Conservation (phyloP, 2,329 filamentous ascomycete species). For the Aspergillus vadensis region DNA sequence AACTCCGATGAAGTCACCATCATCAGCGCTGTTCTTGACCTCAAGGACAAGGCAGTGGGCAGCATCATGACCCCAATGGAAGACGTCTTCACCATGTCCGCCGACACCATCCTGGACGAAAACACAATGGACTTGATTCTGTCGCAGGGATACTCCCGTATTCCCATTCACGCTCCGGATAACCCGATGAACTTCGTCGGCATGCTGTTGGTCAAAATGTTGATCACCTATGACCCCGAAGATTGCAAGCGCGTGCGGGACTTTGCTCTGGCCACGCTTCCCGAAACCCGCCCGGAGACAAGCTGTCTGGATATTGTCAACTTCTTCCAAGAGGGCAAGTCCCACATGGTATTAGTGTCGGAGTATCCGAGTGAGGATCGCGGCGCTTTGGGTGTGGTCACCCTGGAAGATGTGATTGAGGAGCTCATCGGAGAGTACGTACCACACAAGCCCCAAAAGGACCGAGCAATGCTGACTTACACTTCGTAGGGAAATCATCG, state of each 20-base stretch:
- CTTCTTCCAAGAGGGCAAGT: constrained; percentile 99
- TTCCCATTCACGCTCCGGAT: constrained; percentile 87
- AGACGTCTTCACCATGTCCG: constrained; percentile 95
- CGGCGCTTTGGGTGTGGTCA: constrained; percentile 90
- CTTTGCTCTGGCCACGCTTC: constrained; percentile 88
- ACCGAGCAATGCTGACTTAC: constrained; percentile 30
- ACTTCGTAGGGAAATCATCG: constrained; percentile 82
- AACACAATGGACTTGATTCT: constrained; percentile 92
- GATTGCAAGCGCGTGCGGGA: constrained; percentile 84
- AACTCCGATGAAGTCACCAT: constrained; percentile 99
- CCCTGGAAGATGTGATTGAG: constrained; percentile 96
- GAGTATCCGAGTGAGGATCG: constrained; percentile 86
- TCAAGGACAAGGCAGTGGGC: constrained; percentile 94
- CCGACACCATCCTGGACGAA: constrained; percentile 89
- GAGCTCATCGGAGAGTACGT: constrained; percentile 95
- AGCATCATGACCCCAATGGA: constrained; percentile 99
- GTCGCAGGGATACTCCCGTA: constrained; percentile 90
- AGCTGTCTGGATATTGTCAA: constrained; percentile 98
- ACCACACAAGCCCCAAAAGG: not conserved
- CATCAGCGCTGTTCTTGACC: constrained; percentile 91
- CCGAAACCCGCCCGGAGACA: constrained; percentile 91
- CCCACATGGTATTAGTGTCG: constrained; percentile 96
- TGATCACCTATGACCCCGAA: constrained; percentile 98
- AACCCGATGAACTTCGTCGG: constrained; percentile 88
- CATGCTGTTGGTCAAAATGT: constrained; percentile 97